Conservation (phyloP, 1,284 basidiomycete species). For the Cutaneotrichosporon cutaneum region DNA sequence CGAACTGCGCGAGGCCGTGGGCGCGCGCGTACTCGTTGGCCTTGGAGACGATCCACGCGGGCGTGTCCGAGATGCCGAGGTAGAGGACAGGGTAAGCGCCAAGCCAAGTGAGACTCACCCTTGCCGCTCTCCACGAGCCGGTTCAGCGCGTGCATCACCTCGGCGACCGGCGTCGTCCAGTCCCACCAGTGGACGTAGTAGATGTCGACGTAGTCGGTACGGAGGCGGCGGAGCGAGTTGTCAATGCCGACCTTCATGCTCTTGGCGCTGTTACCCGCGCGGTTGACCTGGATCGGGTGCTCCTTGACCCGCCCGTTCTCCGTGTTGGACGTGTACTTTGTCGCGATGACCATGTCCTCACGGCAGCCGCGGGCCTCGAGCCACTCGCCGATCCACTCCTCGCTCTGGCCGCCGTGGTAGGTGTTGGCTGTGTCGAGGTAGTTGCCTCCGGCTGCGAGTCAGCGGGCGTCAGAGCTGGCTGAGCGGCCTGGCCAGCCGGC, state of each 20-base stretch:
- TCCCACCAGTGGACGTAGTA: slow-evolving; percentile 55
- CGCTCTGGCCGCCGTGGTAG: slow-evolving; percentile 47
- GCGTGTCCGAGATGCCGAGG: slow-evolving; percentile 56
- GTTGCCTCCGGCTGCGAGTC: slow-evolving; percentile 40
- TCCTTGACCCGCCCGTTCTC: slow-evolving; percentile 10
- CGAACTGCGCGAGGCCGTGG: slow-evolving; percentile 59
- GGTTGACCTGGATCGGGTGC: slow-evolving; percentile 43
- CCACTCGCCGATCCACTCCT: slow-evolving; percentile 54
- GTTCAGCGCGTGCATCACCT: slow-evolving; percentile 54
- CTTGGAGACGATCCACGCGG: slow-evolving; percentile 61
- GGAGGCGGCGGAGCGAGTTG: slow-evolving; percentile 51
- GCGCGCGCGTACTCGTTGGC: slow-evolving; percentile 60
- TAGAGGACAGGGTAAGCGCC: too few species aligned
- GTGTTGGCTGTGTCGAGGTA: slow-evolving; percentile 51
- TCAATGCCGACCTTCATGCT: slow-evolving; percentile 23
- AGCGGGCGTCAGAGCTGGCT: too few species aligned
- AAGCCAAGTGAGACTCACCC: too few species aligned
- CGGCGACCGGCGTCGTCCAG: slow-evolving; percentile 51
- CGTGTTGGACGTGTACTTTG: slow-evolving; percentile 34
- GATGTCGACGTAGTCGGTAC: slow-evolving; percentile 55
- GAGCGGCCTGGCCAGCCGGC: too few species aligned
- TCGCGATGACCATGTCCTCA: slow-evolving; percentile 35
- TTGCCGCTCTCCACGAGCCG: slow-evolving; percentile 50
- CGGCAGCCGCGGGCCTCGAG: slow-evolving; percentile 45
- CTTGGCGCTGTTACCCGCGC: slow-evolving; percentile 45